These are phyloP conservation scores for Pulveroboletus sp. DNA, from an alignment of 768 basidiomycete genomes.

Conservation along the genomic window DNA sequence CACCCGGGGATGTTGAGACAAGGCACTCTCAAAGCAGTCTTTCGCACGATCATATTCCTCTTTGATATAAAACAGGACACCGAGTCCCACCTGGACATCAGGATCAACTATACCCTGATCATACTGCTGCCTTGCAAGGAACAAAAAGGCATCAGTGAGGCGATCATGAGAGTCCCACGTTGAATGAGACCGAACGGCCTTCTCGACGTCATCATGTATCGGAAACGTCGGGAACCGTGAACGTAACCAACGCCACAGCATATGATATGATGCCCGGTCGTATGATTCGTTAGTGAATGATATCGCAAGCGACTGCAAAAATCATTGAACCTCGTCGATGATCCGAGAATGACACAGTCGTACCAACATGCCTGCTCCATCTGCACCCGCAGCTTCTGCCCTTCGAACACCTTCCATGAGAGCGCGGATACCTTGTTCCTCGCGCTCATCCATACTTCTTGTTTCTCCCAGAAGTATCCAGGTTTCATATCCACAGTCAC, in stretches of 20 bases:
- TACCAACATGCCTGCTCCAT: constrained; percentile 73
- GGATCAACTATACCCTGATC: constrained; percentile 67
- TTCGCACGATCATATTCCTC: constrained; percentile 83
- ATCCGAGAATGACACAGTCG: constrained; percentile 20
- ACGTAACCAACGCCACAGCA: constrained; percentile 80
- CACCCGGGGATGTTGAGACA: constrained; percentile 72
- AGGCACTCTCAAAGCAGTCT: constrained; percentile 90
- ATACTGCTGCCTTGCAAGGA: constrained; percentile 80
- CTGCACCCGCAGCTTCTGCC: constrained; percentile 59
- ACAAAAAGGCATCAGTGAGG: constrained; percentile 79
- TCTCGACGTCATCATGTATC: constrained; percentile 51
- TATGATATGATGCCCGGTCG: constrained; percentile 80
- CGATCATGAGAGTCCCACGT: constrained; percentile 80
- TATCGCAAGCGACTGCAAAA: constrained; percentile 79
- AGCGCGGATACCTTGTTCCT: constrained; percentile 77
- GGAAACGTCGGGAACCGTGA: constrained; percentile 56
- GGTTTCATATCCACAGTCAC: constrained; percentile 79
- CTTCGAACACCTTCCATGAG: constrained; percentile 64
- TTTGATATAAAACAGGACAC: constrained; percentile 88
- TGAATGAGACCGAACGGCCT: constrained; percentile 50
- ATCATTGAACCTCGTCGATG: constrained; percentile 8
- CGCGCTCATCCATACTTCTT: constrained; percentile 84
- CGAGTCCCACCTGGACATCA: constrained; percentile 90
- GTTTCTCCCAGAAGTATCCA: constrained; percentile 93
- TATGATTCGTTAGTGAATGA: constrained; percentile 94